These are phyloP conservation scores for Ogataea nitratoaversa DNA, from an alignment of 805 yeast genomes.

Conservation along the genomic window DNA sequence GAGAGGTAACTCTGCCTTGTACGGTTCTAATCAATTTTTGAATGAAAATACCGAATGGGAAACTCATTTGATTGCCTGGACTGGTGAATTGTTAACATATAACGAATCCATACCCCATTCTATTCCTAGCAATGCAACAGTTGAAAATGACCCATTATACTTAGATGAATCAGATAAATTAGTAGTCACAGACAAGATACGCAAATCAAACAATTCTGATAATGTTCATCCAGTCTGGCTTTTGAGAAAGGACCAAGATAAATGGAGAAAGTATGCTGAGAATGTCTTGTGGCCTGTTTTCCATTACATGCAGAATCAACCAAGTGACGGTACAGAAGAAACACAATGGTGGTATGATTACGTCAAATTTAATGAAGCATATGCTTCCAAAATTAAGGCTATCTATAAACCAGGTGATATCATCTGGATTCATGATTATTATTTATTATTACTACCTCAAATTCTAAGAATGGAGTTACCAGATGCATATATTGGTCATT, in stretches of 20 bases:
- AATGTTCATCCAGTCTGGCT: constrained; percentile 87
- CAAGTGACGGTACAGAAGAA: constrained; percentile 65
- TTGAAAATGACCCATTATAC: constrained; percentile 59
- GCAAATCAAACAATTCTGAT: constrained; percentile 41
- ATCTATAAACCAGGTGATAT: constrained; percentile 85
- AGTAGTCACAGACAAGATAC: constrained; percentile 44
- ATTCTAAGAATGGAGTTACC: constrained; percentile 74
- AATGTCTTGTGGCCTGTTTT: constrained; percentile 89
- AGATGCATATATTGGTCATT: constrained; percentile 70
- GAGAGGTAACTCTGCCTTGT: constrained; percentile 82
- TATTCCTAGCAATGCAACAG: constrained; percentile 22
- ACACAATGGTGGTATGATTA: constrained; percentile 80
- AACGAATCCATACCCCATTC: constrained; percentile 23
- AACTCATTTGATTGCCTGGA: constrained; percentile 88
- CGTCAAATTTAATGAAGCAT: constrained; percentile 85
- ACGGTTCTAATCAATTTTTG: constrained; percentile 67
- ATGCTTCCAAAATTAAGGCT: constrained; percentile 69
- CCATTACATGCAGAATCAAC: constrained; percentile 83
- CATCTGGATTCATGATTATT: constrained; percentile 91
- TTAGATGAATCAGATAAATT: constrained; percentile 52
- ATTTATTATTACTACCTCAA: constrained; percentile 76
- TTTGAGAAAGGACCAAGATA: constrained; percentile 65
- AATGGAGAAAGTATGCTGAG: constrained; percentile 91
- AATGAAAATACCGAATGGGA: constrained; percentile 75
- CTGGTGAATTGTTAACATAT: constrained; percentile 67